Evolutionary conservation across 441 rosid species (phyloP), one percentile per base, ranked within the genome.

Genomic region (Gossypium lobatum): DNA sequence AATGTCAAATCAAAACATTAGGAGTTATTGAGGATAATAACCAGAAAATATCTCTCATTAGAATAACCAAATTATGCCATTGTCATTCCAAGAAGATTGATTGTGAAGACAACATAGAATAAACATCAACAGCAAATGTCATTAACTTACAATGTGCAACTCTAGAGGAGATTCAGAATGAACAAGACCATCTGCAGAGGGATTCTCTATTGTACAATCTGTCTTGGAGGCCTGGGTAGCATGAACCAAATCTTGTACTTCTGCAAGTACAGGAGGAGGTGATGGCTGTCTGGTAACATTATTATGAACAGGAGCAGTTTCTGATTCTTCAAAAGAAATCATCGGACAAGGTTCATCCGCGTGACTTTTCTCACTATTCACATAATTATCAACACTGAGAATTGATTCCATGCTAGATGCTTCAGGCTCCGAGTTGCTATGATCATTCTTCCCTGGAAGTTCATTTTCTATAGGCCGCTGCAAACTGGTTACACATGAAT

Each of bases 181-280:
- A 67, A 85, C 80, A 80, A 85, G 82, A 59, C 76, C 84, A 80
- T 84, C 88, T 31, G 87, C 83, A 20, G 85, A 75, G 34, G 93
- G 83, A 70, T 80, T 86, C 60, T 82, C 92, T 76, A 88, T 57
- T 55, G 61, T 82, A 78, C 79, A 80, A 61, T 83, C 87, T 16
- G 79, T 59, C 78, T 83, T 88, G 14, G 80, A 50, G 75, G 73
- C 80, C 77, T 85, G 89, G 4, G 87, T 64, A 28, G 89, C 82
- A 31, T 89, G 81, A 68, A 83, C 80, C 85, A 95, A 79, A 80
- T 93, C 97, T 74, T 88, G 96, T 64, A 95, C 97, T 88, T 90
- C 93, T 39, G 97, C 93, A 77, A 95, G 95, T 61, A 93, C 89
- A 39, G 98, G 89, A 58, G 97, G 98, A 77, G 99, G 93, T 83